Conservation (phyloP, 345 rosid species). For the Pelargonium nanum region DNA sequence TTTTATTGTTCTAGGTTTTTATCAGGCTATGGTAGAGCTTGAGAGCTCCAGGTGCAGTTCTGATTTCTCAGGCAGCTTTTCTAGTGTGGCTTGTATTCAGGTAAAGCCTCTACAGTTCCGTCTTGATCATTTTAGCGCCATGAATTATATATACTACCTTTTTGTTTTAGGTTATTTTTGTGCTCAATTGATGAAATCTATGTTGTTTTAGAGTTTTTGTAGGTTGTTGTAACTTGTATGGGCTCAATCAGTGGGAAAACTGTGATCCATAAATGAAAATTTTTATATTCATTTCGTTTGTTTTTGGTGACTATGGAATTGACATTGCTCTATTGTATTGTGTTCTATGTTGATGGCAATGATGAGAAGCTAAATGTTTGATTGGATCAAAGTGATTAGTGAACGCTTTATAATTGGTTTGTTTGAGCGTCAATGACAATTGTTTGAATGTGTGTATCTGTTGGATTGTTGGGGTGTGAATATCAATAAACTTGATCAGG, state of each 20-base stretch:
- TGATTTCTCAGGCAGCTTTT: neutral
- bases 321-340: neutral
- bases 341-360: no score
- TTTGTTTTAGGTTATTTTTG: no score
- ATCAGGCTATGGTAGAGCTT: neutral
- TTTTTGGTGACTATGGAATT: neutral
- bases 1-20: neutral
- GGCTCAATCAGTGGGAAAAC: neutral
- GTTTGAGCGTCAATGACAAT: no score
- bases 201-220: neutral
- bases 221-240: neutral
- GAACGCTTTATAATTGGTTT: no score
- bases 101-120: neutral
- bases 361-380: no score
- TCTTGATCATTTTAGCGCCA: neutral
- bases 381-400: no score
- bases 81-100: neutral
- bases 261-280: neutral
- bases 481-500: no score
- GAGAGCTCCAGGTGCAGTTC: neutral
- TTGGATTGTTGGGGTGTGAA: no score
- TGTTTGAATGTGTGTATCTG: no score
- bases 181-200: neutral
- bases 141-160: neutral
- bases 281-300: neutral